Conservation (phyloP, 164 flowering plant genomes). For the Warburgia ugandensis region DNA sequence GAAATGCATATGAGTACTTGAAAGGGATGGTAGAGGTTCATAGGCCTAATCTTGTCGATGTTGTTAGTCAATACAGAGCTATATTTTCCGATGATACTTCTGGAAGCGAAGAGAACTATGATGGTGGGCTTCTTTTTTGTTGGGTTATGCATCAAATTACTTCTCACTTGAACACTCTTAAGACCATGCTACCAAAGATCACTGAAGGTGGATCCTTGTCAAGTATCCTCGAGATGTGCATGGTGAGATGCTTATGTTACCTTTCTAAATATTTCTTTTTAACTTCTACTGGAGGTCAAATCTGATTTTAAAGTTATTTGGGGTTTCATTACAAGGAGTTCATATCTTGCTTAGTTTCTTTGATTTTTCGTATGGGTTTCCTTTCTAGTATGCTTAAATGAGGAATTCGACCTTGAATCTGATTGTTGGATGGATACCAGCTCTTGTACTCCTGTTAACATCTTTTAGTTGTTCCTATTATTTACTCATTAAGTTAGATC, state of each 20-base stretch:
- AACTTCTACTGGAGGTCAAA: neutral
- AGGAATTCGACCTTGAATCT: too few species aligned
- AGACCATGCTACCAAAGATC: constrained; percentile 82
- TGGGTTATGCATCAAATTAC: constrained; percentile 98
- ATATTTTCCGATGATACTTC: constrained; percentile 96
- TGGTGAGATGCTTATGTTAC: constrained; percentile 47
- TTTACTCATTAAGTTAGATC: too few species aligned
- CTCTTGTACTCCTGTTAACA: too few species aligned
- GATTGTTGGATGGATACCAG: too few species aligned
- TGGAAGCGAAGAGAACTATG: constrained; percentile 94
- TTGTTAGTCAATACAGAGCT: constrained; percentile 94
- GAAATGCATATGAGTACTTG: constrained; percentile 82
- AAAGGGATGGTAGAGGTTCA: constrained; percentile 90
- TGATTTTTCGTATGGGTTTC: too few species aligned
- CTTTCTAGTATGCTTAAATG: too few species aligned
- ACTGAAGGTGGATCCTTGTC: constrained; percentile 89
- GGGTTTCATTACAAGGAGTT: too few species aligned
- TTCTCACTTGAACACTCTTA: constrained; percentile 74
- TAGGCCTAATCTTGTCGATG: constrained; percentile 92
- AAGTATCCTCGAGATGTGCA: constrained; percentile 88
- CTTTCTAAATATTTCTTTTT: neutral
- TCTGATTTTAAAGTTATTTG: too few species aligned
- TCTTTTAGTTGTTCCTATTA: too few species aligned
- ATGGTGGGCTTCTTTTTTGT: constrained; percentile 96
- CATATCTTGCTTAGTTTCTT: too few species aligned